Evolutionary conservation across 805 yeast genomes (phyloP).

Genomic region (Candida tallmaniae): DNA sequence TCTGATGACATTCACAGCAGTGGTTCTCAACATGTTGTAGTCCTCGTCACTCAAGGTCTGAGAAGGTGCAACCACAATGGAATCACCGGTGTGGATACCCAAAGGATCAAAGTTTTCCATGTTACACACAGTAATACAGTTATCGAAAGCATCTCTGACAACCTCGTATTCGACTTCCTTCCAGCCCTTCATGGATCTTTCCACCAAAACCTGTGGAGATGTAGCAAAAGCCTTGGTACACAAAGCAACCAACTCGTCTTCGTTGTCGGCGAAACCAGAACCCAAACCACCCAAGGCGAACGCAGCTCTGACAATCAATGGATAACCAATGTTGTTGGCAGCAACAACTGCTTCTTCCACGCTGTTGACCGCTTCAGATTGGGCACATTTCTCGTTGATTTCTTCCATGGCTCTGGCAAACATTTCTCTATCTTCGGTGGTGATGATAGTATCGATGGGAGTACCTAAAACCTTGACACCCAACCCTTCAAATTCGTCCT

Average conservation of each 20-base stretch:
- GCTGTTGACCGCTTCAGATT: constrained; percentile 90
- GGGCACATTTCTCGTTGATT: constrained; percentile 93
- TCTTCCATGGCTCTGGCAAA: constrained; percentile 94
- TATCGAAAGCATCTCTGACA: constrained; percentile 91
- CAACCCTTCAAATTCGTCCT: constrained; percentile 90
- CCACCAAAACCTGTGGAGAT: constrained; percentile 94
- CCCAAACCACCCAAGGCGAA: constrained; percentile 97
- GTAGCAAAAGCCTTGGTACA: constrained; percentile 92
- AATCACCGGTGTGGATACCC: constrained; percentile 98
- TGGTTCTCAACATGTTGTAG: constrained; percentile 95
- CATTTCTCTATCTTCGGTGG: constrained; percentile 96
- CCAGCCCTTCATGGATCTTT: constrained; percentile 98
- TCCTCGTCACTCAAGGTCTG: constrained; percentile 97
- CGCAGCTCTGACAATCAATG: constrained; percentile 96
- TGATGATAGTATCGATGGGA: constrained; percentile 91
- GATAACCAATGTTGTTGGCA: constrained; percentile 84
- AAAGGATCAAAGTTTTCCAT: constrained; percentile 99
- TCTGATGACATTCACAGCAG: constrained; percentile 95
- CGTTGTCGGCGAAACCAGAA: constrained; percentile 90
- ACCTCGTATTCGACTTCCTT: constrained; percentile 98
- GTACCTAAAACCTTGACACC: constrained; percentile 96
- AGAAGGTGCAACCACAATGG: constrained; percentile 98
- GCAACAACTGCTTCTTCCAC: constrained; percentile 93
- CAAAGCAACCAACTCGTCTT: constrained; percentile 72
- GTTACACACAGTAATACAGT: constrained; percentile 98